These are phyloP conservation scores for Cryptococcus deneoformans DNA, from an alignment of 1,284 basidiomycete genomes.

Conservation along the genomic window DNA sequence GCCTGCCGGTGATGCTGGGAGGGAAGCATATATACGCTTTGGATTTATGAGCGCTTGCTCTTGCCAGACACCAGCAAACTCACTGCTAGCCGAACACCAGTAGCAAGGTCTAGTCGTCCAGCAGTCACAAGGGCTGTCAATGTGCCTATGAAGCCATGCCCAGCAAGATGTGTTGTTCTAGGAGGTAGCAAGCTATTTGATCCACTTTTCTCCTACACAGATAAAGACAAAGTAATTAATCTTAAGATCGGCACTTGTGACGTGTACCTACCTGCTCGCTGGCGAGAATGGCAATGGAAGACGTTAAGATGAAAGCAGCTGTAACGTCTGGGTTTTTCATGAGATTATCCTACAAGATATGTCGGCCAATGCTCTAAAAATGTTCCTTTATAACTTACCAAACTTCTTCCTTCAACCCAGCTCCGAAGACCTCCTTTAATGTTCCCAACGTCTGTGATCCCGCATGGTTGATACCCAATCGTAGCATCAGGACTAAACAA, in stretches of 20 bases:
- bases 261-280: conserved; percentile 35
- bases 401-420: conserved; percentile 45
- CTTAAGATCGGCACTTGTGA: neutral
- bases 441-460: conserved; percentile 32
- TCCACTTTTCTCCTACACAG: no score
- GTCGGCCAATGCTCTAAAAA: neutral
- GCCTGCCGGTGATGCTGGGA: conserved; percentile 30
- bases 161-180: conserved; percentile 41
- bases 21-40: conserved; percentile 39
- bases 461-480: conserved; percentile 41
- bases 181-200: neutral
- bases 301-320: conserved; percentile 46
- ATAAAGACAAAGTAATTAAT: neutral
- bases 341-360: conserved; percentile 36
- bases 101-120: conserved; percentile 41
- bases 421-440: conserved; percentile 44
- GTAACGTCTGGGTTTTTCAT: conserved; percentile 48
- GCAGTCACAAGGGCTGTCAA: conserved; percentile 46
- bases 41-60: neutral
- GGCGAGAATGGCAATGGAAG: conserved; percentile 46
- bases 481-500: conserved; percentile 40
- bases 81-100: conserved; percentile 42
- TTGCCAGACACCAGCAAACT: conserved; percentile 5
- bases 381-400: conserved; percentile 19
- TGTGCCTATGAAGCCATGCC: conserved; percentile 49